These are phyloP conservation scores for Clohesyomyces aquaticus DNA, from an alignment of 495 filamentous ascomycete species.

Conservation along the genomic window DNA sequence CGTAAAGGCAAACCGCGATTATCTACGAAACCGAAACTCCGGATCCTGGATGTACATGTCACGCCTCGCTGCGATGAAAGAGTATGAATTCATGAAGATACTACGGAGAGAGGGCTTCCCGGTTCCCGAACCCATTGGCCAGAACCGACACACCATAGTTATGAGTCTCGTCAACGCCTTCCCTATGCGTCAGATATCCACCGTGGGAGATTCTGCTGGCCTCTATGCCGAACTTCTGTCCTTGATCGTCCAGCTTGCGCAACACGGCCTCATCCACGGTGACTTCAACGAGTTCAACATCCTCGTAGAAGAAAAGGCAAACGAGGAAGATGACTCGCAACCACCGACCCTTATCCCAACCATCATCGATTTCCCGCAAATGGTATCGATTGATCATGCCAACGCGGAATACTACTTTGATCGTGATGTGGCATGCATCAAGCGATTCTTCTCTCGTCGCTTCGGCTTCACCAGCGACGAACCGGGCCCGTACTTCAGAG, in stretches of 20 bases:
- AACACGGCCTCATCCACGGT: conserved; percentile 89
- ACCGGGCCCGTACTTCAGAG: conserved; percentile 80
- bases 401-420: conserved; percentile 97
- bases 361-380: conserved; percentile 97
- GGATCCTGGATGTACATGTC: conserved; percentile 98
- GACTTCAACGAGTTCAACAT: conserved; percentile 99
- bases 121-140: conserved; percentile 82
- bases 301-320: conserved; percentile 67
- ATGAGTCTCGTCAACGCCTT: conserved; percentile 91
- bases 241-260: conserved; percentile 82
- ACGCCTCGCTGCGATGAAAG: conserved; percentile 85
- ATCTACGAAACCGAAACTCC: conserved; percentile 77
- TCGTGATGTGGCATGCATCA: conserved; percentile 91
- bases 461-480: conserved; percentile 85
- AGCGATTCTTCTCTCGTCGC: conserved; percentile 83
- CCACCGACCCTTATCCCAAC: conserved; percentile 62
- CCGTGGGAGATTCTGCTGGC: conserved; percentile 73
- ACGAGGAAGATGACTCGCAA: conserved; percentile 3
- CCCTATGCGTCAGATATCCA: conserved; percentile 81
- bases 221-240: conserved; percentile 89
- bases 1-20: conserved; percentile 94
- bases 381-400: conserved; percentile 90
- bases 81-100: conserved; percentile 89
- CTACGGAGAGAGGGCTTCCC: conserved; percentile 80
- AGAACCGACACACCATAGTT: conserved; percentile 91